Evolutionary conservation across 2,329 filamentous ascomycete species (phyloP).

Genomic region (Pseudonectria foliicola): DNA sequence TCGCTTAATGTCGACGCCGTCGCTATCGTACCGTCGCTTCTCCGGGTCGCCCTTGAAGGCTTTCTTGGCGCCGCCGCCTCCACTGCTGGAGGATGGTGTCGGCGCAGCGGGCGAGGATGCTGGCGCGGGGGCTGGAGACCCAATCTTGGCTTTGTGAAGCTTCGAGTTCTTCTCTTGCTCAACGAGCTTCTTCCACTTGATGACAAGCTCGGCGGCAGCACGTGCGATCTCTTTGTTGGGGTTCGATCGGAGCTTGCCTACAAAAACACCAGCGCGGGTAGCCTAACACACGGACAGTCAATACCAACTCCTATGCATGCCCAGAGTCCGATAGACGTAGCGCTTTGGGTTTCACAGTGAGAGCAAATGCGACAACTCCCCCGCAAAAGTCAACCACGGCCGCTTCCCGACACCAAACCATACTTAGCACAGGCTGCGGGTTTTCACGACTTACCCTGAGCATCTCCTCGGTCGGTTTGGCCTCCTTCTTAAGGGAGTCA

Average conservation of each 20-base stretch:
- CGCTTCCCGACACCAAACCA: neutral
- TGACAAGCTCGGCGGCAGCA: slow-evolving; percentile 74
- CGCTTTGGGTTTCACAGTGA: no score
- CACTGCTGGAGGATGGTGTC: slow-evolving; percentile 26
- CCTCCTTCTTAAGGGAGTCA: slow-evolving; percentile 70
- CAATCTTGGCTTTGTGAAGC: slow-evolving; percentile 34
- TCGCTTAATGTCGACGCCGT: slow-evolving; percentile 69
- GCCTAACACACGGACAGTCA: slow-evolving; percentile 36
- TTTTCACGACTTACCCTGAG: slow-evolving; percentile 55
- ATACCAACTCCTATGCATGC: neutral
- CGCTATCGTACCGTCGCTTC: slow-evolving; percentile 75
- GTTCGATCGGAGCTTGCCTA: slow-evolving; percentile 74
- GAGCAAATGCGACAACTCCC: neutral
- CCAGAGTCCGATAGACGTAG: no score
- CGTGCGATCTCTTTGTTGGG: slow-evolving; percentile 73
- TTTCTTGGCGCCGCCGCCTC: slow-evolving; percentile 34
- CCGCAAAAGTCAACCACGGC: neutral
- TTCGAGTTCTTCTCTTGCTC: slow-evolving; percentile 53
- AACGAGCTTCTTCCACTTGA: slow-evolving; percentile 78
- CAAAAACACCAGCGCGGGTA: slow-evolving; percentile 84
- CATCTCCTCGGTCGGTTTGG: slow-evolving; percentile 80
- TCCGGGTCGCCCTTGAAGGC: slow-evolving; percentile 60
- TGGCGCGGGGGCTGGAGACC: slow-evolving; percentile 35
- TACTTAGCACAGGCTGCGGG: neutral
- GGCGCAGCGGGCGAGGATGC: slow-evolving; percentile 47